Base-by-base conservation (phyloP, 345 rosid genomes). In the Eucalyptus sp. region DNA sequence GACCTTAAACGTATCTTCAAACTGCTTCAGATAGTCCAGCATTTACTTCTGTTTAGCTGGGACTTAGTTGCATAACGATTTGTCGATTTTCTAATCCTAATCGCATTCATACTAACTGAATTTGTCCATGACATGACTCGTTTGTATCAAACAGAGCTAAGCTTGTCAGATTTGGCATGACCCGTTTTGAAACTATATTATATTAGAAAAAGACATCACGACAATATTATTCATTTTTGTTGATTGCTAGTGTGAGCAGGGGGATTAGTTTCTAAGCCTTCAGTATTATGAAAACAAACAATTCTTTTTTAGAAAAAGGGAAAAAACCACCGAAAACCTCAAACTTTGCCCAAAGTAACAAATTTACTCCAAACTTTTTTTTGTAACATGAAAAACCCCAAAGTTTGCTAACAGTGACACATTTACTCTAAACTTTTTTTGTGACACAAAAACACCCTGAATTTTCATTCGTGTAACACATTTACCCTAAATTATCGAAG, bases 1-100 rank as follows among this genome's bases (percentile, higher is more conserved):
- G 10, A 89, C 93, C 89, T 89, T 91, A 80, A 91, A 89, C 54
- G 27, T 29, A 58, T 91, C 90, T n/a, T 90, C 90, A 49, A 7
- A 71, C 51, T 90, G 52, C 5, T 50, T 50, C 25, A n/a, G 85
- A 27, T 33, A 5, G 25, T 68, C 24, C 3, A 68, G 44, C 15
- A 62, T 29, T 62, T 29, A 29, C 71, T 68, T 68, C 44, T 68
- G 25, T 68, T 17, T 68, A 33, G 44, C 25, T 33, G 44, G 44
- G 24, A 16, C 5, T 68, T 33, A 33, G 79, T 33, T 68, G 25
- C 80, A 33, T 68, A 14, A 68, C 3, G 25, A 31, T 68, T 68
- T 33, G 44, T 37, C 37, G 2, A 8, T 33, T 33, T 33, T 13
- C 80, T 68, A 33, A 68, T 31, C 12, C 24, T 10, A 68, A 68